Percentiles rank a stretch among this genome's conserved stretches.
phyloP scores from a whole-genome alignment of 352 stramenopile genomes.

The Peronospora destructor region DNA sequence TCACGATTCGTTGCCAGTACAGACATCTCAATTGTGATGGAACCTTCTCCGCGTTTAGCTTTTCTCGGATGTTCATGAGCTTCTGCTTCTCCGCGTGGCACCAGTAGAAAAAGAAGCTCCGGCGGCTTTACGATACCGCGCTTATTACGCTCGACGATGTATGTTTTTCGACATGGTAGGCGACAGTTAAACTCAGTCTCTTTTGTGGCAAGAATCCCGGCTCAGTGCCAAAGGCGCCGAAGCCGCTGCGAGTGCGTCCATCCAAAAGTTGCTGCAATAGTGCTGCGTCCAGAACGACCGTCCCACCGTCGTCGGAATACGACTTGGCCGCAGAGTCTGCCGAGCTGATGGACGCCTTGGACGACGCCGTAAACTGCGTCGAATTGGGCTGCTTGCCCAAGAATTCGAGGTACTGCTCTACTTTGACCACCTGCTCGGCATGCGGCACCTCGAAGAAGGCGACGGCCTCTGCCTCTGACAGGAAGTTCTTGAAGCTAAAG shows the following conservation, averaged over 20 bases:
- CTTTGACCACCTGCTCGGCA: conserved; percentile 44
- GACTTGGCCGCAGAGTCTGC: conserved; percentile 8
- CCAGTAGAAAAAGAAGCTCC: conserved; percentile 84
- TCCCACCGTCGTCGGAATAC: not conserved
- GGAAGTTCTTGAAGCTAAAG: conserved; percentile 64
- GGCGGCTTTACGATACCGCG: conserved; percentile 49
- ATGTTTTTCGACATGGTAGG: conserved; percentile 39
- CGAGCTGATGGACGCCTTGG: conserved; percentile 48
- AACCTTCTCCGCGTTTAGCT: conserved; percentile 27
- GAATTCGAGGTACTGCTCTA: conserved; percentile 61
- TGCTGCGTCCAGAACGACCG: conserved; percentile 3
- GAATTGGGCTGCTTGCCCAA: conserved; percentile 38
- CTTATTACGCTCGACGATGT: conserved; percentile 59
- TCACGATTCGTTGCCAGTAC: conserved; percentile 46
- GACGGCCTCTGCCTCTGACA: conserved; percentile 36
- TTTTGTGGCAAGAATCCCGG: conserved; percentile 55
- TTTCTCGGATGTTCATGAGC: conserved; percentile 63
- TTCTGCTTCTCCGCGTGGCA: conserved; percentile 85
- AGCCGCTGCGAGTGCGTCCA: conserved; percentile 54
- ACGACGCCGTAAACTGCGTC: conserved; percentile 47
- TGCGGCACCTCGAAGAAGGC: conserved; percentile 52
- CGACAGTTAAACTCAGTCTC: conserved; percentile 56
- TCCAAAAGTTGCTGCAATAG: conserved; percentile 35
- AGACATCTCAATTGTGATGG: conserved; percentile 2
- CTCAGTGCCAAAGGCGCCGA: conserved; percentile 65